These are phyloP conservation scores for Astragalus membranaceus DNA, from an alignment of 306 rosid species.

Conservation along the genomic window DNA sequence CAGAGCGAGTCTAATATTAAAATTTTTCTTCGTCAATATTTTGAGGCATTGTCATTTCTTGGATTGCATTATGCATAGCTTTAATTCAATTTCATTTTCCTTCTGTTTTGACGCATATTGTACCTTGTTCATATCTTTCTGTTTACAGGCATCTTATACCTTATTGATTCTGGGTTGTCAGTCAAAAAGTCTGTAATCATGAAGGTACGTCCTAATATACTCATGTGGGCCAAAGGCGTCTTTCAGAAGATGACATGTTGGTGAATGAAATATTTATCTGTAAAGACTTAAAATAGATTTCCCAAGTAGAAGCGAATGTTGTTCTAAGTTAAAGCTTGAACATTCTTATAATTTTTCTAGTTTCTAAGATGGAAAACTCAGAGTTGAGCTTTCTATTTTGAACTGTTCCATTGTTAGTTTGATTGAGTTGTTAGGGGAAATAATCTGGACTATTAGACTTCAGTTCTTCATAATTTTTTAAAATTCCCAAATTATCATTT, in stretches of 20 bases:
- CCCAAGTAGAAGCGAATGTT: background rate
- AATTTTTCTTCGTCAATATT: background rate
- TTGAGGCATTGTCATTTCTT: constrained; percentile 19
- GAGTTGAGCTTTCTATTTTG: background rate
- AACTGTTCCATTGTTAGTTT: constrained; percentile 4
- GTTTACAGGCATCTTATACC: constrained; percentile 48
- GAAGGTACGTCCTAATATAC: constrained; percentile 35
- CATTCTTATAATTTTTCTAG: background rate
- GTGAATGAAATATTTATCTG: background rate
- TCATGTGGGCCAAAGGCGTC: background rate
- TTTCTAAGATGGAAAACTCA: constrained; percentile 15
- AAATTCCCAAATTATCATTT: constrained; percentile 17
- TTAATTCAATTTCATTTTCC: background rate
- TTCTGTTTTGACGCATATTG: background rate
- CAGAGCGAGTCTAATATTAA: constrained; percentile 1
- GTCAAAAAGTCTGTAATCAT: constrained; percentile 50
- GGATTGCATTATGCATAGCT: background rate
- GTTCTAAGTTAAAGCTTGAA: background rate
- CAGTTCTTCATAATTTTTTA: constrained; percentile 6
- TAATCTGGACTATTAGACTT: background rate
- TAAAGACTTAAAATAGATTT: background rate
- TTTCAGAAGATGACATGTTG: constrained; percentile 16
- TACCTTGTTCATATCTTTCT: constrained; percentile 15
- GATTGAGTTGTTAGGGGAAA: constrained; percentile 4
- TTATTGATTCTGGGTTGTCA: constrained; percentile 47